phyloP scores from a whole-genome alignment of 257 asterid species.

The Capsicum pubescens region DNA sequence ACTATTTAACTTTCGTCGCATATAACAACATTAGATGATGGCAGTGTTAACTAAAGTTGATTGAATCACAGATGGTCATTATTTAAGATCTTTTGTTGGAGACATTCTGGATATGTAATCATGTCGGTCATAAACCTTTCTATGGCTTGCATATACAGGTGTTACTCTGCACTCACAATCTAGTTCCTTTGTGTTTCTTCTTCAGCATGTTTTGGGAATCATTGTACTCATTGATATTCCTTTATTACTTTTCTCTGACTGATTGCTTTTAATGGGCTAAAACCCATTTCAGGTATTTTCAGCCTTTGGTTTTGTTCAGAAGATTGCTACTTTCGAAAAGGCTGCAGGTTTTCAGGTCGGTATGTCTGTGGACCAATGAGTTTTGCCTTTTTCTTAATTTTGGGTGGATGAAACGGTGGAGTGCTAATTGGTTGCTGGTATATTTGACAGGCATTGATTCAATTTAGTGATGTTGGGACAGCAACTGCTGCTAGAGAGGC shows the following conservation, averaged over 20 bases:
- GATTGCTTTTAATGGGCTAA: conserved; percentile 22
- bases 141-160: conserved; percentile 65
- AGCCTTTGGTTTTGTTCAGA: conserved; percentile 84
- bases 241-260: conserved; percentile 16
- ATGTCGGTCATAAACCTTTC: conserved; percentile 60
- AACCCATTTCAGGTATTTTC: conserved; percentile 68
- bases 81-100: conserved; percentile 66
- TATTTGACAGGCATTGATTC: conserved; percentile 71
- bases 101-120: conserved; percentile 63
- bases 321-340: conserved; percentile 89
- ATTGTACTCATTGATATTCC: conserved; percentile 4
- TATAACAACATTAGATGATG: conserved; percentile 39
- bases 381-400: neutral
- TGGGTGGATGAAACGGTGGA: neutral
- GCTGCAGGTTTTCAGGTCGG: conserved; percentile 90
- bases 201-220: conserved; percentile 25
- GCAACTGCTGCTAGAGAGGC: conserved; percentile 81
- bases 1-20: conserved; percentile 31
- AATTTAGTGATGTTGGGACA: conserved; percentile 74
- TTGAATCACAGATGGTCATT: conserved; percentile 69
- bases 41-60: conserved; percentile 53
- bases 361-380: conserved; percentile 4
- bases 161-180: conserved; percentile 59
- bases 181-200: conserved; percentile 30
- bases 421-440: conserved; percentile 32